phyloP scores from a whole-genome alignment of 306 rosid species.

The Pueraria montana region DNA sequence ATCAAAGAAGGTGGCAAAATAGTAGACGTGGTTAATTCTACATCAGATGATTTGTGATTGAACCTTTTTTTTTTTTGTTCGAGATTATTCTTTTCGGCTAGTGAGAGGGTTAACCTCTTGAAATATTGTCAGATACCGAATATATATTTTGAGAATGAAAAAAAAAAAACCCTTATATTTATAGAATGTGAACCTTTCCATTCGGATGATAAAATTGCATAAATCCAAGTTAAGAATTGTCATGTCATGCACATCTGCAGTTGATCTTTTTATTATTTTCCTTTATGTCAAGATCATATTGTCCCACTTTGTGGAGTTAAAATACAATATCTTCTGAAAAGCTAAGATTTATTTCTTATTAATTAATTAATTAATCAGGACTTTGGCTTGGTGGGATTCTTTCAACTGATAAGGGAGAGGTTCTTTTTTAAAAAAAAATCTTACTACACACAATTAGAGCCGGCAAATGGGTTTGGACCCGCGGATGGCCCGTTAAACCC shows the following conservation, averaged over 20 bases:
- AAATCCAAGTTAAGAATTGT: not conserved
- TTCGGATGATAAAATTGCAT: constrained; percentile 1
- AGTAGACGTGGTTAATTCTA: constrained; percentile 40
- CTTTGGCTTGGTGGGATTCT: not conserved
- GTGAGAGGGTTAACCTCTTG: not conserved
- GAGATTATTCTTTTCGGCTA: constrained; percentile 6
- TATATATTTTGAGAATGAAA: not conserved
- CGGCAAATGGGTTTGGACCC: too few species aligned
- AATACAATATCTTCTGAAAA: not conserved
- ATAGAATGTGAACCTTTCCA: not conserved
- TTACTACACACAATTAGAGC: too few species aligned
- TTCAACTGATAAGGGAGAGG: not conserved
- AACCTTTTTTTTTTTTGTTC: not conserved
- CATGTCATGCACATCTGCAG: not conserved
- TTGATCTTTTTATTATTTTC: not conserved
- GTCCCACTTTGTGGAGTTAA: not conserved
- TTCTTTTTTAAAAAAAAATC: not conserved
- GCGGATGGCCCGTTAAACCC: too few species aligned
- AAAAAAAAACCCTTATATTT: not conserved
- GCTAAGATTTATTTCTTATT: not conserved
- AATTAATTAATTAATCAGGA: not conserved
- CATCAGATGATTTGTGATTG: constrained; percentile 36
- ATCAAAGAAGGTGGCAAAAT: constrained; percentile 34
- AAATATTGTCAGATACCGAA: not conserved
- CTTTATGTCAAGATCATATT: not conserved